Conservation (phyloP, 2,329 filamentous ascomycete species). For the Anisogramma anomala region DNA sequence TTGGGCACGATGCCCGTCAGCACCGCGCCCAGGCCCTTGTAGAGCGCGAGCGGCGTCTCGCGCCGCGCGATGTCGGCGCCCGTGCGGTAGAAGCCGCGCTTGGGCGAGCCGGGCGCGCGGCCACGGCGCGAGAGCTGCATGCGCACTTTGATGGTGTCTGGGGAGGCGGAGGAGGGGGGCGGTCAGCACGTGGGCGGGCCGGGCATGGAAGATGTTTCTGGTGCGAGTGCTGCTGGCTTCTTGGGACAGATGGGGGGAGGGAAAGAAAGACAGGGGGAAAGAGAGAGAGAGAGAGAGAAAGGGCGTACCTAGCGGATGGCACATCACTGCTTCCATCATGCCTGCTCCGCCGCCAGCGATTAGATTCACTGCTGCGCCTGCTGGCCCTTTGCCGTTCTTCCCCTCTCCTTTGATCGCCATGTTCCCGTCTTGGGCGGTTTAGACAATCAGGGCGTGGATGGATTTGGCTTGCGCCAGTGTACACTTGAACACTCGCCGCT, state of each 20-base stretch:
- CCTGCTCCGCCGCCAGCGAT: conserved; percentile 88
- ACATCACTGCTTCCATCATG: conserved; percentile 97
- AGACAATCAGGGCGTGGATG: conserved; percentile 14
- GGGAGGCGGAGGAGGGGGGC: background rate
- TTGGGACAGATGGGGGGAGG: background rate
- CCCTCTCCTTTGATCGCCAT: conserved; percentile 34
- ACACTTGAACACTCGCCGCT: too few relatives aligned
- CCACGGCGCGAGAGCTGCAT: conserved; percentile 95
- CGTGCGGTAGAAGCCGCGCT: conserved; percentile 78
- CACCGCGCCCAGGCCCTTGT: conserved; percentile 97
- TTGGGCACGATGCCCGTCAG: conserved; percentile 94
- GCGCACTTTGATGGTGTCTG: conserved; percentile 95
- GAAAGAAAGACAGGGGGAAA: conserved; percentile 6
- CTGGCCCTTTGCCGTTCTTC: conserved; percentile 56
- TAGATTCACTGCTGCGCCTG: conserved; percentile 79
- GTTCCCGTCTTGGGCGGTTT: conserved; percentile 16
- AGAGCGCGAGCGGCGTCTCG: conserved; percentile 85
- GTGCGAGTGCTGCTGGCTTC: too few relatives aligned
- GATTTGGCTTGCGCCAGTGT: background rate
- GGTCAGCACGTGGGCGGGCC: too few relatives aligned
- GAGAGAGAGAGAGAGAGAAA: too few relatives aligned
- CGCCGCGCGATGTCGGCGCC: conserved; percentile 76
- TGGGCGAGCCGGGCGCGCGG: conserved; percentile 68
- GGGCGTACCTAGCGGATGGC: conserved; percentile 77
- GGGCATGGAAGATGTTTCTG: too few relatives aligned